Evolutionary conservation across 805 yeast genomes (phyloP).

Genomic region (Spathaspora passalidarum): DNA sequence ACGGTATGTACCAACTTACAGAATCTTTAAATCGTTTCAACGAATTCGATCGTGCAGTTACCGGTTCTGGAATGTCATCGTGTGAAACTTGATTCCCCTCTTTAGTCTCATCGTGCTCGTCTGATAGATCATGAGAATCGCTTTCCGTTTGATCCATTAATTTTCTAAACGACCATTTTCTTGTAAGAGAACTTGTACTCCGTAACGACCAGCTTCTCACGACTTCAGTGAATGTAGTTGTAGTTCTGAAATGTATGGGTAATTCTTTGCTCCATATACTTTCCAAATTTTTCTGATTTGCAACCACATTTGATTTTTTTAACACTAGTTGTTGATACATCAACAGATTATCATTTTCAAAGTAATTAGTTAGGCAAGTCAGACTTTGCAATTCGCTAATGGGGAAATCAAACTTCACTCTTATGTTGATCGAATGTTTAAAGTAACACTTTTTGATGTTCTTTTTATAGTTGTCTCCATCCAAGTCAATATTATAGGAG

Average conservation of each 20-base stretch:
- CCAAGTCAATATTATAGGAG: constrained; percentile 17
- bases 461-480: neutral
- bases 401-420: neutral
- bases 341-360: neutral
- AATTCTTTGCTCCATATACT: constrained; percentile 11
- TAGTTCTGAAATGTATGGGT: constrained; percentile 7
- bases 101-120: too few relatives aligned
- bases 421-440: constrained; percentile 4
- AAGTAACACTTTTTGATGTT: constrained; percentile 14
- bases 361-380: neutral
- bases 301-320: constrained; percentile 8
- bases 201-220: neutral
- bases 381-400: neutral
- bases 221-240: neutral
- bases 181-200: neutral
- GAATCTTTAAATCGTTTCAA: neutral
- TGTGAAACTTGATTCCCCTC: neutral
- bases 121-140: too few relatives aligned
- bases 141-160: too few relatives aligned
- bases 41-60: neutral
- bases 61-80: neutral
- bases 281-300: constrained; percentile 7
- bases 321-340: constrained; percentile 7
- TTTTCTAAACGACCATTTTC: neutral
- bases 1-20: neutral